Evolutionary conservation across 2,329 filamentous ascomycete species (phyloP).

Genomic region (Penicillium sp.): DNA sequence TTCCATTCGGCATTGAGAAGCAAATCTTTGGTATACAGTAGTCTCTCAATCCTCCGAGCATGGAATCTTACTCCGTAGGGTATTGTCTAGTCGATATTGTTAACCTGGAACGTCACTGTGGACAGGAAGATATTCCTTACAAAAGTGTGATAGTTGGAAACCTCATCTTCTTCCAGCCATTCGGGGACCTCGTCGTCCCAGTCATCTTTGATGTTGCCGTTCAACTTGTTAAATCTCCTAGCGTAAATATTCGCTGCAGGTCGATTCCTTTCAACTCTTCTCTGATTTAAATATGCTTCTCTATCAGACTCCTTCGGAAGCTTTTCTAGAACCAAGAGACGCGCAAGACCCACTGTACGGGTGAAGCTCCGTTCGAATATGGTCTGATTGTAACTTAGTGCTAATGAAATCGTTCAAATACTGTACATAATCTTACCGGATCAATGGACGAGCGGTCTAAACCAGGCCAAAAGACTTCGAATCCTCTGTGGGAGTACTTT

Average conservation of each 20-base stretch:
- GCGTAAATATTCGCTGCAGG: slow-evolving; percentile 49
- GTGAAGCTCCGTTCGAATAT: slow-evolving; percentile 80
- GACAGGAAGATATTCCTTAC: slow-evolving; percentile 62
- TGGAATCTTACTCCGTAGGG: slow-evolving; percentile 36
- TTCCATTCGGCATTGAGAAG: slow-evolving; percentile 88
- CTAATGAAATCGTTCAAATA: background rate
- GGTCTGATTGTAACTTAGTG: slow-evolving; percentile 41
- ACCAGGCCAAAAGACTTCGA: slow-evolving; percentile 76
- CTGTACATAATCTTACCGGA: slow-evolving; percentile 42
- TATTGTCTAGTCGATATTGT: slow-evolving; percentile 27
- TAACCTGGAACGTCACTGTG: slow-evolving; percentile 17
- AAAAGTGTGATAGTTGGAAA: slow-evolving; percentile 76
- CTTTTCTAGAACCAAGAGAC: slow-evolving; percentile 74
- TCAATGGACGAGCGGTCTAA: slow-evolving; percentile 73
- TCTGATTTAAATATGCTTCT: slow-evolving; percentile 66
- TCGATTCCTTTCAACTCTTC: slow-evolving; percentile 68
- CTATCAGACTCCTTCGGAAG: slow-evolving; percentile 66
- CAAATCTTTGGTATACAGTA: slow-evolving; percentile 76
- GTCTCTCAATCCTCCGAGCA: slow-evolving; percentile 65
- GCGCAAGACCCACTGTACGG: slow-evolving; percentile 70
- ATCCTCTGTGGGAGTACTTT: slow-evolving; percentile 79
- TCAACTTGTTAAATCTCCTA: slow-evolving; percentile 40
- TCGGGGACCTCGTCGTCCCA: slow-evolving; percentile 80
- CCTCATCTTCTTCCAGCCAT: slow-evolving; percentile 72
- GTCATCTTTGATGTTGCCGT: slow-evolving; percentile 70